Evolutionary conservation across 768 basidiomycete genomes (phyloP).

Genomic region (Xerocomellus amylosporus): DNA sequence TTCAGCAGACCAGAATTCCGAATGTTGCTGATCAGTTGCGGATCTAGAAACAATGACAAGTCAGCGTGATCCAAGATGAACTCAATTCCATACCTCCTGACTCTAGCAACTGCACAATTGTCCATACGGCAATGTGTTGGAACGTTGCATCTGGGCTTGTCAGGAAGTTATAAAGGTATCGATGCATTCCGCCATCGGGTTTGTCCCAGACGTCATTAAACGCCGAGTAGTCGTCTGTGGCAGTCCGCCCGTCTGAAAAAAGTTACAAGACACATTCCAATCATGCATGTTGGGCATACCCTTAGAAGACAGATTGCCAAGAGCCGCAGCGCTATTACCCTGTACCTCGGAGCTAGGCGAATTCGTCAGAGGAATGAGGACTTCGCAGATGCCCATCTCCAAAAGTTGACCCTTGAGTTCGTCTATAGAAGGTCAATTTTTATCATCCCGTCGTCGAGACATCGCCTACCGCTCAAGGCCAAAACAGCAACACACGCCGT

Average conservation of each 20-base stretch:
- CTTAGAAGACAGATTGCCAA: conserved; percentile 97
- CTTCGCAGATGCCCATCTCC: conserved; percentile 98
- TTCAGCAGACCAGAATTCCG: conserved; percentile 77
- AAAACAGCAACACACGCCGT: conserved; percentile 97
- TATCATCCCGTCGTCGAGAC: neutral
- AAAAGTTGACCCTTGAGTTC: conserved; percentile 94
- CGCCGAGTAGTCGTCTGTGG: conserved; percentile 87
- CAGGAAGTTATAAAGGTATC: conserved; percentile 91
- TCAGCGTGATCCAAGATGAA: neutral
- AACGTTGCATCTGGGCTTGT: conserved; percentile 94
- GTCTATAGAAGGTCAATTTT: conserved; percentile 48
- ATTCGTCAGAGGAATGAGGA: conserved; percentile 93
- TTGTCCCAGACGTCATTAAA: conserved; percentile 99
- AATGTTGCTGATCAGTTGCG: conserved; percentile 86
- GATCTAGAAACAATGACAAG: conserved; percentile 48
- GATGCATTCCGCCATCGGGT: conserved; percentile 96
- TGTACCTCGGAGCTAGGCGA: conserved; percentile 97
- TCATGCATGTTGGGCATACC: conserved; percentile 43
- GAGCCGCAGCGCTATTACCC: conserved; percentile 95
- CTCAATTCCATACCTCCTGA: conserved; percentile 65
- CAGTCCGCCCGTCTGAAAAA: conserved; percentile 64
- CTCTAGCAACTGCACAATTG: conserved; percentile 94
- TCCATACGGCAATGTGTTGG: conserved; percentile 99
- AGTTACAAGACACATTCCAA: neutral
- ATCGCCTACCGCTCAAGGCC: conserved; percentile 80